Percentiles rank a stretch among this genome's conserved stretches.
Conservation (phyloP, 179 eudicot genomes). For the Carnegiea gigantea region DNA sequence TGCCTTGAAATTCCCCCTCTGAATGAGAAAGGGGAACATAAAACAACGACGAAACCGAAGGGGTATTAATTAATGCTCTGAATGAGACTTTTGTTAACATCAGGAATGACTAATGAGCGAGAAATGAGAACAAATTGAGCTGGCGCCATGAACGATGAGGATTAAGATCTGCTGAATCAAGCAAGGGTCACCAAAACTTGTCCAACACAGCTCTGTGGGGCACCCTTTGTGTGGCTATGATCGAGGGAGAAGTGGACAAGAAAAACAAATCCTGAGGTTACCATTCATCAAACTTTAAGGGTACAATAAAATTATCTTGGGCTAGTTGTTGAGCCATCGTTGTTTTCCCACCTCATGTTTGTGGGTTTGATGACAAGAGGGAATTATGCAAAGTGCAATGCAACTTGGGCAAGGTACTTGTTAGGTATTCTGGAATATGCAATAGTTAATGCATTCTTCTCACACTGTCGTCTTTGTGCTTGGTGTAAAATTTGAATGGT, state of each 20-base stretch:
- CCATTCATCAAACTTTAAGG: background rate
- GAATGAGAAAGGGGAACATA: constrained; percentile 1
- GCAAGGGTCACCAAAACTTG: constrained; percentile 21
- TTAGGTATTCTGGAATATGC: background rate
- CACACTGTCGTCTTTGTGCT: background rate
- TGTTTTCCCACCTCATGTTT: background rate
- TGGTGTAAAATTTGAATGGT: background rate
- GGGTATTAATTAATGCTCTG: constrained; percentile 6
- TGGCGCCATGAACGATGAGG: constrained; percentile 24
- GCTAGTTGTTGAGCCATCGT: background rate
- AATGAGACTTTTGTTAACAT: background rate
- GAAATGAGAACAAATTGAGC: background rate
- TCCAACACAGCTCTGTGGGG: constrained; percentile 30
- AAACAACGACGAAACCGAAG: background rate
- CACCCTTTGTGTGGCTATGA: constrained; percentile 21
- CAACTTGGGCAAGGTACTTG: background rate
- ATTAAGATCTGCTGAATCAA: constrained; percentile 22
- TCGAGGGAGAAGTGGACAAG: background rate
- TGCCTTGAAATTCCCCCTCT: background rate
- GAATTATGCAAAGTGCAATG: background rate
- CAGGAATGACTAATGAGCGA: background rate
- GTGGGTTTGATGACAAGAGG: background rate
- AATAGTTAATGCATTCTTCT: background rate
- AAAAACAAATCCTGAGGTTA: constrained; percentile 22
- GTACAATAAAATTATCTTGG: constrained; percentile 5